Evolutionary conservation across 2,329 filamentous ascomycete species (phyloP), one percentile per base, ranked within the genome.

Genomic region (Coniochaeta sp.): DNA sequence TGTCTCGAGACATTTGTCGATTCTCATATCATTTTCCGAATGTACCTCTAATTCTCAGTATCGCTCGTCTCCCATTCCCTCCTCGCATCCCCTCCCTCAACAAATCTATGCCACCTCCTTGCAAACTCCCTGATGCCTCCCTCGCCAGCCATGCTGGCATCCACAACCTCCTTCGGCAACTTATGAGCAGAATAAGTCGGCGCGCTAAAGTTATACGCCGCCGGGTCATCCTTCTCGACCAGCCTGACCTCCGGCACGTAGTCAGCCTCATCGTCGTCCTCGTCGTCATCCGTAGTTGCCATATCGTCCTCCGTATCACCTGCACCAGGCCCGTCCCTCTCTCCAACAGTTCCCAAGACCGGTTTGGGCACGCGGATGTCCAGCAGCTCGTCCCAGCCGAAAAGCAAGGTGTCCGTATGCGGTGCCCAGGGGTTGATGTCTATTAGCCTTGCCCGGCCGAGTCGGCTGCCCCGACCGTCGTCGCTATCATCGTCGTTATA

Each of bases 401-500:
- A 99, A 1, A 97, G 79, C 52, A 98, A 74, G 5, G 90, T 89
- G 75, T 99, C 95, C 0, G 95, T 99, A 62, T 91, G 81, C 47
- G 86, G 84, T 1, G 93, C 93, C 91, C 93, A 99, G 0, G 95
- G 91, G 69, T 98, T 98, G 69, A 99, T 89, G 71, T 99, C 95
- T 57, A 99, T 88, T 12, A 99, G 79, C 77, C 92, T 89, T 1
- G 96, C 90, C 56, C 85, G 82, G 57, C 90, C 85, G 60, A 96
- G 83, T 1, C 89, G 70, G 60, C 76, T 71, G 2, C 86, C 61
- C 14, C 62, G 62, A 77, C 62, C 81, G 73, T 68, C 83, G 78
- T 68, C 66, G 38, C 71, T 69, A 22, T 66, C 59, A 38, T 71
- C 69, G 19, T 65, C 59, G 40, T 63, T n/a, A 34, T 65, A 67